Conservation (phyloP, 768 basidiomycete genomes). For the Plicaturopsis crispa region DNA sequence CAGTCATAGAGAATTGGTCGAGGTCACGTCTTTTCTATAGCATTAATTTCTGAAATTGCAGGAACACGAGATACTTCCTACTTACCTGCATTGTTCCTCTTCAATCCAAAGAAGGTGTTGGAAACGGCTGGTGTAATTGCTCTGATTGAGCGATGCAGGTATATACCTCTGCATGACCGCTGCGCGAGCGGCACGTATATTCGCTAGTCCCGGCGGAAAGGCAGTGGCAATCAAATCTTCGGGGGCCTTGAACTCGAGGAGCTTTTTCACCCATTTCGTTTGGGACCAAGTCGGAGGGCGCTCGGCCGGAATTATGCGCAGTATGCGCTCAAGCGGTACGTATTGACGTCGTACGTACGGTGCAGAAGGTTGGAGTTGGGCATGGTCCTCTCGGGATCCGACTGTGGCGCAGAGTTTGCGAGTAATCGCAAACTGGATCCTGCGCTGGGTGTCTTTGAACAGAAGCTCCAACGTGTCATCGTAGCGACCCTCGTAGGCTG, state of each 20-base stretch:
- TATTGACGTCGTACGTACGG: slow-evolving; percentile 36
- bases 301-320: neutral
- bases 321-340: neutral
- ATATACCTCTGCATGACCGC: slow-evolving; percentile 17
- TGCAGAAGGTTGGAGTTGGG: slow-evolving; percentile 31
- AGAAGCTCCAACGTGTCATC: slow-evolving; percentile 46
- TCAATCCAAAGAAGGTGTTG: slow-evolving; percentile 50
- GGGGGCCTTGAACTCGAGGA: slow-evolving; percentile 9
- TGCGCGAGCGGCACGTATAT: neutral
- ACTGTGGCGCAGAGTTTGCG: slow-evolving; percentile 36
- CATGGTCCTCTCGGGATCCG: slow-evolving; percentile 37
- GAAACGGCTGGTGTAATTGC: slow-evolving; percentile 38
- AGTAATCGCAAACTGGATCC: slow-evolving; percentile 40
- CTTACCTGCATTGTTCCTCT: slow-evolving; percentile 38
- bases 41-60: neutral
- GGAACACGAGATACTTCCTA: no score
- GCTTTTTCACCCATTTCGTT: slow-evolving; percentile 8
- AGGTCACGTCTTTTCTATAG: slow-evolving; percentile 11
- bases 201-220: neutral
- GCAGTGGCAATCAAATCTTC: neutral
- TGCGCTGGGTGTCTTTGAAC: slow-evolving; percentile 37
- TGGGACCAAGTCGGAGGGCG: neutral
- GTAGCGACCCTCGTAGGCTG: slow-evolving; percentile 29
- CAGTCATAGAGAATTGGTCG: slow-evolving; percentile 24
- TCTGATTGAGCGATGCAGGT: slow-evolving; percentile 28